phyloP scores from a whole-genome alignment of 441 rosid species.

The Viola pubescens region DNA sequence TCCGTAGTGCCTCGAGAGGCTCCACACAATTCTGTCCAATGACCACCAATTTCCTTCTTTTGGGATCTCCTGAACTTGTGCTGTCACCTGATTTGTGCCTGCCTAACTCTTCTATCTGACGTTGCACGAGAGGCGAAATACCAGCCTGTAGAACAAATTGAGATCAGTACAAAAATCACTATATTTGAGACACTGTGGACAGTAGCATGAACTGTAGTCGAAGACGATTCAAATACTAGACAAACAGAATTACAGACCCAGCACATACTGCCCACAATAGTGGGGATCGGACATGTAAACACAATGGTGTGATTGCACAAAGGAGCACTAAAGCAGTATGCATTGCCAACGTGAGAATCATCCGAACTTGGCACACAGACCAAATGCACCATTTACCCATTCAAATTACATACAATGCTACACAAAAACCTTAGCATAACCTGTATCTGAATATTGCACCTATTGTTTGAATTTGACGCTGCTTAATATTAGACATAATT shows the following conservation, averaged over 20 bases:
- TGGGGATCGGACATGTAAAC: too few species aligned
- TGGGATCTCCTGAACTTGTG: constrained; percentile 30
- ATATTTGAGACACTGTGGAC: neutral
- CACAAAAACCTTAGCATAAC: neutral
- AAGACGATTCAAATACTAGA: neutral
- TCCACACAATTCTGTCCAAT: constrained; percentile 81
- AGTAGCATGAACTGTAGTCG: constrained; percentile 8
- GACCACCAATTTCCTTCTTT: constrained; percentile 60
- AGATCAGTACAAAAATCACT: neutral
- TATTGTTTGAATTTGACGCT: too few species aligned
- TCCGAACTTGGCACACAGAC: neutral
- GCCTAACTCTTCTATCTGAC: constrained; percentile 63
- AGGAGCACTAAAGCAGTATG: neutral
- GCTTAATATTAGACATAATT: too few species aligned
- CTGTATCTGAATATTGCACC: neutral
- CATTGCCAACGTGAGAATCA: constrained; percentile 1
- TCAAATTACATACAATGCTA: too few species aligned
- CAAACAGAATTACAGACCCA: neutral
- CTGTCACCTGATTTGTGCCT: constrained; percentile 31
- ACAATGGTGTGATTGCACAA: constrained; percentile 1
- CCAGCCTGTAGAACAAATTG: constrained; percentile 50
- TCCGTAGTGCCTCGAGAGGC: constrained; percentile 88
- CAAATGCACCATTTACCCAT: neutral
- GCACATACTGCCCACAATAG: neutral
- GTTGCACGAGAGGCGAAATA: constrained; percentile 60